A percentile compares a stretch with the other conserved stretches of the same genome.
phyloP scores from a whole-genome alignment of 2,329 filamentous ascomycete genomes.

The Ceratocystis smalleyi region DNA sequence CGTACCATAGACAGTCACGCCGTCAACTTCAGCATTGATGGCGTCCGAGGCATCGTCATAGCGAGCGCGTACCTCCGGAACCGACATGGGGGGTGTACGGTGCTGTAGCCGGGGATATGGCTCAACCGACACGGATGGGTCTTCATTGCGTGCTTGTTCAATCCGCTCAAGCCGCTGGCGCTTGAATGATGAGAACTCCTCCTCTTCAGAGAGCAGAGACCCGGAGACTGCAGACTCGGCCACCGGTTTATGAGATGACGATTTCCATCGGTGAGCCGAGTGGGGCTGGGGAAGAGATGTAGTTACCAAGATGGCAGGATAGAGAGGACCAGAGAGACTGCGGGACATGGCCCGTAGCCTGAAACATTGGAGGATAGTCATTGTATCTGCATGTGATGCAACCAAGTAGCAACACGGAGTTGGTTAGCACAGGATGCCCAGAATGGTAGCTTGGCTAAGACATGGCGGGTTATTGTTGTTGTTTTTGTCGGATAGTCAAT shows the following conservation, averaged over 20 bases:
- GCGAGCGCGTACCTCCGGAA: slow-evolving; percentile 17
- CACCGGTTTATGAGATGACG: not conserved
- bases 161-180: slow-evolving; percentile 25
- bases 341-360: slow-evolving; percentile 22
- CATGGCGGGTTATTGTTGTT: too few relatives aligned
- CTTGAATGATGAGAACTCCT: slow-evolving; percentile 26
- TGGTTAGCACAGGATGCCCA: slow-evolving; percentile 16
- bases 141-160: slow-evolving; percentile 21
- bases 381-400: slow-evolving; percentile 21
- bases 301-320: not conserved
- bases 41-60: slow-evolving; percentile 9
- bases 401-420: too few relatives aligned
- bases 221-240: not conserved
- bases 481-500: not conserved
- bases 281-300: not conserved
- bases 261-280: slow-evolving; percentile 10
- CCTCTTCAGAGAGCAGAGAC: slow-evolving; percentile 10
- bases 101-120: slow-evolving; percentile 16
- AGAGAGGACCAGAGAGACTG: slow-evolving; percentile 2
- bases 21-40: slow-evolving; percentile 7
- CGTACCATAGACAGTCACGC: slow-evolving; percentile 22
- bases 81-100: slow-evolving; percentile 15
- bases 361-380: slow-evolving; percentile 27
- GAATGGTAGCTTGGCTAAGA: not conserved
- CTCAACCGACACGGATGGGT: slow-evolving; percentile 8